These are phyloP conservation scores for Aspergillus sp. DNA, from an alignment of 2,329 filamentous ascomycete species.

Conservation along the genomic window DNA sequence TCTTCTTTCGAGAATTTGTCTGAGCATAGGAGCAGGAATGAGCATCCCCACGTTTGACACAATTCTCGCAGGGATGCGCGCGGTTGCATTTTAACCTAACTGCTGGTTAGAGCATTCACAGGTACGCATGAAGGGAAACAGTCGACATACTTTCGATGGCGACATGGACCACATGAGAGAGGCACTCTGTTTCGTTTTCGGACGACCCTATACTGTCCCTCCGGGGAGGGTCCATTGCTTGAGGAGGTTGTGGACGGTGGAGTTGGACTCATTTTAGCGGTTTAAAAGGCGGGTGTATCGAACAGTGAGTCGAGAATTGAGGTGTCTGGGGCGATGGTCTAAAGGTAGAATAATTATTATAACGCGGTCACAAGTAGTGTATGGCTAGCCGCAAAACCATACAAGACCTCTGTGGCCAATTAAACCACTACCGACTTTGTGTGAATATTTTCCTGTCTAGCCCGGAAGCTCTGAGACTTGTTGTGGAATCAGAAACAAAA, in stretches of 20 bases:
- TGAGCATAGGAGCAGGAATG: slow-evolving; percentile 80
- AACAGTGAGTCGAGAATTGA: neutral
- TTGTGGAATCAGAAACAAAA: neutral
- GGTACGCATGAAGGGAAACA: slow-evolving; percentile 16
- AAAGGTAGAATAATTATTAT: neutral
- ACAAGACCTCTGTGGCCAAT: neutral
- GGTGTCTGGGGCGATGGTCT: neutral
- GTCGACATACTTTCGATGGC: slow-evolving; percentile 76
- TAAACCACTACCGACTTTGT: neutral
- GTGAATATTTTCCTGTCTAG: neutral
- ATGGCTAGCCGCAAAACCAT: neutral
- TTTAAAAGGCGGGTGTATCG: too few species aligned
- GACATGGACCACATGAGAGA: slow-evolving; percentile 85
- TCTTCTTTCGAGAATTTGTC: slow-evolving; percentile 69
- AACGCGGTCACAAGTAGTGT: neutral
- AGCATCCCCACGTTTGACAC: slow-evolving; percentile 80
- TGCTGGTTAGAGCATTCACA: slow-evolving; percentile 5
- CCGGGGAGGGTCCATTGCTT: slow-evolving; percentile 72
- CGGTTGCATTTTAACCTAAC: slow-evolving; percentile 85
- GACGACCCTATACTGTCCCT: slow-evolving; percentile 82
- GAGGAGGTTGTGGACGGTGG: slow-evolving; percentile 66
- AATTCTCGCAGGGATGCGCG: slow-evolving; percentile 88
- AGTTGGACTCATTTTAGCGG: slow-evolving; percentile 37
- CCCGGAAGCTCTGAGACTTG: neutral
- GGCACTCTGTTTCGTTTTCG: slow-evolving; percentile 90